Evolutionary conservation across 1,284 basidiomycete species (phyloP).

Genomic region (Cutaneotrichosporon spelunceum): DNA sequence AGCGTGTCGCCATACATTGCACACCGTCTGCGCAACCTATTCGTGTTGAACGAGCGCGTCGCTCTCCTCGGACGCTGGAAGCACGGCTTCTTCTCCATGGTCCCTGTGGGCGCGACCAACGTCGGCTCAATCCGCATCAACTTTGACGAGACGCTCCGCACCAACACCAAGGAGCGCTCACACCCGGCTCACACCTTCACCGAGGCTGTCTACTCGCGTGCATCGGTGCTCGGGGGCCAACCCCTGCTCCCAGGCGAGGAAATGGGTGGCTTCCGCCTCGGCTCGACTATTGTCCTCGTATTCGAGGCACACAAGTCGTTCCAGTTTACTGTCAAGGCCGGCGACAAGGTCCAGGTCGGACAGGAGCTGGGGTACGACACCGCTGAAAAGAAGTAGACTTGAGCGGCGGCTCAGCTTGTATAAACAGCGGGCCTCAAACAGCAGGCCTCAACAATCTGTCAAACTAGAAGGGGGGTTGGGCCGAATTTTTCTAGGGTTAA

Average conservation of each 20-base stretch:
- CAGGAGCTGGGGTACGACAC: constrained; percentile 54
- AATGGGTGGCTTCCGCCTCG: constrained; percentile 95
- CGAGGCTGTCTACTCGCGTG: constrained; percentile 83
- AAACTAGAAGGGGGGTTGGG: constrained; percentile 4
- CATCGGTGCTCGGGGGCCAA: constrained; percentile 82
- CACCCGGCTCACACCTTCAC: constrained; percentile 84
- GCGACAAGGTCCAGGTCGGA: constrained; percentile 86
- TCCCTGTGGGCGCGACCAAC: constrained; percentile 96
- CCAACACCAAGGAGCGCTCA: constrained; percentile 66
- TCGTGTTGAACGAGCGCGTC: constrained; percentile 96
- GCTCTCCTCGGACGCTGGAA: constrained; percentile 94
- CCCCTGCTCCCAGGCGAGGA: constrained; percentile 84
- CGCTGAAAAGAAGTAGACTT: neutral
- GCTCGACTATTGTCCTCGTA: constrained; percentile 92
- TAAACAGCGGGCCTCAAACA: constrained; percentile 7
- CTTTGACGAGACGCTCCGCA: constrained; percentile 87
- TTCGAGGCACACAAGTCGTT: constrained; percentile 90
- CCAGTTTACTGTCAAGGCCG: constrained; percentile 72
- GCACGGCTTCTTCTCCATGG: constrained; percentile 94
- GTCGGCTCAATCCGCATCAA: constrained; percentile 96
- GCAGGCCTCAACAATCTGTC: constrained; percentile 7
- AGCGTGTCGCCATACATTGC: constrained; percentile 96
- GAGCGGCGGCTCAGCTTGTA: neutral
- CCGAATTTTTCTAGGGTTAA: neutral
- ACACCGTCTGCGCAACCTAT: constrained; percentile 83